Evolutionary conservation across 306 rosid genomes (phyloP).

Genomic region (Dryas drummondii): DNA sequence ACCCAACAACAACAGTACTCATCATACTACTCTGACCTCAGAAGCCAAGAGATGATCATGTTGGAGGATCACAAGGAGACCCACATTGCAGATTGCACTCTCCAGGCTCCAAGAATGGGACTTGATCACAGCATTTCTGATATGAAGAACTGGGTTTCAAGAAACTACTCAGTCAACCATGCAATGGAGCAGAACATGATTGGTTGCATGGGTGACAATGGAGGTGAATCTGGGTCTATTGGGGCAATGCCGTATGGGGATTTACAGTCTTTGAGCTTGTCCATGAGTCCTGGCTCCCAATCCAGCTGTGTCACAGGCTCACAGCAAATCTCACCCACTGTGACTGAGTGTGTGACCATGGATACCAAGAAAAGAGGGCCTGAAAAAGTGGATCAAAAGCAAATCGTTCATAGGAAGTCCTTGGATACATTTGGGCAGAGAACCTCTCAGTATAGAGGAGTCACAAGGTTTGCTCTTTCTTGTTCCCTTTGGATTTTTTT

Average conservation of each 20-base stretch:
- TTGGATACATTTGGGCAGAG: conserved; percentile 89
- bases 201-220: conserved; percentile 51
- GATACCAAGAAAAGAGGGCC: conserved; percentile 78
- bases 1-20: conserved; percentile 27
- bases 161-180: conserved; percentile 35
- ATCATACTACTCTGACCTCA: conserved; percentile 38
- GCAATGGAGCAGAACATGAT: conserved; percentile 43
- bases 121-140: conserved; percentile 34
- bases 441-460: conserved; percentile 90
- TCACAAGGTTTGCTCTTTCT: conserved; percentile 59
- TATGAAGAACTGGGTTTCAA: conserved; percentile 57
- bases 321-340: conserved; percentile 46
- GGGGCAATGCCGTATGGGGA: conserved; percentile 61
- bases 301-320: conserved; percentile 74
- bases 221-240: conserved; percentile 52
- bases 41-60: conserved; percentile 41
- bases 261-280: conserved; percentile 66
- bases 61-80: conserved; percentile 38
- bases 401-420: conserved; percentile 81
- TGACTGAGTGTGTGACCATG: conserved; percentile 43
- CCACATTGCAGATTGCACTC: conserved; percentile 40
- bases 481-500: not conserved
- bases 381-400: conserved; percentile 63
- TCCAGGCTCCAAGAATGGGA: conserved; percentile 39
- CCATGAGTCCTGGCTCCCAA: conserved; percentile 85